Conservation (phyloP, 495 filamentous ascomycete genomes). For the Neurospora cerealis region DNA sequence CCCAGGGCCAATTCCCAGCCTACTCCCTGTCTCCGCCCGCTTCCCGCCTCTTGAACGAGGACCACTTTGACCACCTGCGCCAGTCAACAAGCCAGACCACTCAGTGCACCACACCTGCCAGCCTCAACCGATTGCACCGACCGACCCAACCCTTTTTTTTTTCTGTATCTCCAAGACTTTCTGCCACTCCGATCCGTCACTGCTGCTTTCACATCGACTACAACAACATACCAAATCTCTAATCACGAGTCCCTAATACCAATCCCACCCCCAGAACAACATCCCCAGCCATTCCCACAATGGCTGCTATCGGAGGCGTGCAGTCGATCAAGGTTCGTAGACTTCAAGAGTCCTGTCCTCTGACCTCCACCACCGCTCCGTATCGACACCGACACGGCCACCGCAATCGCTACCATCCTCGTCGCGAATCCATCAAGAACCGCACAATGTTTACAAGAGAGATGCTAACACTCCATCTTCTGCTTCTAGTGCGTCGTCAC, state of each 20-base stretch:
- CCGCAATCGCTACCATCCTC: conserved; percentile 8
- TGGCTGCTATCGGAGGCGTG: conserved; percentile 41
- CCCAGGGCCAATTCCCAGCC: not conserved
- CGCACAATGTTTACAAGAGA: not conserved
- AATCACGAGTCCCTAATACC: conserved; percentile 4
- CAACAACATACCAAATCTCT: not conserved
- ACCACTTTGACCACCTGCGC: not conserved
- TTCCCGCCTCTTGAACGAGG: not conserved
- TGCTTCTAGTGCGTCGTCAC: conserved; percentile 83
- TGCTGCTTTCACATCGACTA: not conserved
- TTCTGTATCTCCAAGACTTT: not conserved
- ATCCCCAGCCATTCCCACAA: conserved; percentile 18
- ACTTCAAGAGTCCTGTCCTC: not conserved
- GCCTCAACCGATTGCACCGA: not conserved
- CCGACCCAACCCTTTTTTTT: not conserved
- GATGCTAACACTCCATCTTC: conserved; percentile 16
- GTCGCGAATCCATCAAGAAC: not conserved
- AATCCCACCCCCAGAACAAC: conserved; percentile 9
- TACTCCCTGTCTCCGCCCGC: not conserved
- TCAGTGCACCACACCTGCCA: not conserved
- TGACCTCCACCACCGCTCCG: not conserved
- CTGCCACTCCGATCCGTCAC: not conserved
- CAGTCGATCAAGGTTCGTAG: conserved; percentile 48
- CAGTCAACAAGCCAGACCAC: not conserved
- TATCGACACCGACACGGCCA: not conserved